Evolutionary conservation across 768 basidiomycete genomes (phyloP), one percentile per base, ranked within the genome.

Genomic region (Candolleomyces aberdarensis): DNA sequence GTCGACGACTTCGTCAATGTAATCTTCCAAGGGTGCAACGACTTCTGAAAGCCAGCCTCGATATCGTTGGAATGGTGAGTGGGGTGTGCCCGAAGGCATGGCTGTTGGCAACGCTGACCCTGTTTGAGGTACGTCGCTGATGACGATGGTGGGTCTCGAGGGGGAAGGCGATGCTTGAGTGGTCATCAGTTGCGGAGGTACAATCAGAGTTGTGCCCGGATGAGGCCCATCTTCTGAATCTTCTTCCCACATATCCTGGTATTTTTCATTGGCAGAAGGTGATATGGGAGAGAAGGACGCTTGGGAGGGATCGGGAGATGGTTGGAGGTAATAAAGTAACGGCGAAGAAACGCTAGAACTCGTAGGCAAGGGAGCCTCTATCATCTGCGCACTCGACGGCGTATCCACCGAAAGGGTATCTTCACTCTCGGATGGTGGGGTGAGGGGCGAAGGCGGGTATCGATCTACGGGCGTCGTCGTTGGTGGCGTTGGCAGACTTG

Each of bases 1-100:
- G 67, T 92, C 83, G 19, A 83, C 71, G 1, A 75, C 69, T 52
- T 85, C 81, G 64, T 87, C 81, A 65, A 93, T 88, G 69, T 85
- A 89, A 29, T 82, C 78, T 50, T 80, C 82, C 22, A 87, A 74
- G 1, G 87, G 84, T 43, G 77, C 75, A 29, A 91, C 81, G 15
- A 87, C 78, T 14, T 76, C 78, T 0, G 83, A 83, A 10, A 88
- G 75, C 87, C 87, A 89, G 10, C 83, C 84, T 3, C 80, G 80
- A 66, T 88, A 87, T 5, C 80, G 78, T 32, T 78, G 80, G 59
- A 71, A 76, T 3, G 82, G 80, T 15, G 82, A 75, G 26, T 72
- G 57, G 0, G 81, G 79, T 15, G 80, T 76, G 3, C 31, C 70
- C 22, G 74, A 71, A 14, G 74, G 70, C 31, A 72, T 54, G 2